Base-by-base conservation (phyloP, 2,329 filamentous ascomycete species). In the Stagonosporopsis vannaccii region DNA sequence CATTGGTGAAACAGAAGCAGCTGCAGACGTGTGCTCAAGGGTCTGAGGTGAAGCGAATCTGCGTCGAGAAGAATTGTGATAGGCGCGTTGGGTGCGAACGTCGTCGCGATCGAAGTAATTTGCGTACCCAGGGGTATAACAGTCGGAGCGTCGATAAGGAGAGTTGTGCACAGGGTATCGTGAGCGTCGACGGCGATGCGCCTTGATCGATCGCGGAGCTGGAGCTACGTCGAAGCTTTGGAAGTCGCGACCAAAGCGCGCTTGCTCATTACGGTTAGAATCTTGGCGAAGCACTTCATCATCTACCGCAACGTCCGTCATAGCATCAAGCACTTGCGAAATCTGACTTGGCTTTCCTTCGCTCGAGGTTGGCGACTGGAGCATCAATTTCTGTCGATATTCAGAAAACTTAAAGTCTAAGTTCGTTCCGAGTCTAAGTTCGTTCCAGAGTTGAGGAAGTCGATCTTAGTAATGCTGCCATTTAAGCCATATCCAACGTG, bases 1-100 rank as follows among this genome's bases (percentile, higher is more conserved):
- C 70, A 73, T 74, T 40, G 45, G 51, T 53, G 62, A 35, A 19
- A 63, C 59, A 26, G 61, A 56, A 11, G 20, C 19, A 45, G 55
- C 47, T 44, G 62, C 53, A n/a, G 48, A 48, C 37, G 43, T 62
- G 33, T 64, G 42, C 39, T 58, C 57, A 39, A 56, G 32, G 7
- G 50, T 51, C 51, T 56, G 60, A 23, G 41, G 58, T 33, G 43
- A 59, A 51, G 53, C 15, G 51, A 56, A 43, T 30, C 36, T 49
- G 45, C 36, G 55, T 46, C 36, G 50, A 46, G 33, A 39, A 42
- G 49, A 39, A 46, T 42, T 60, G 49, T 19, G 50, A 30, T 49
- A 26, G 35, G 50, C 32, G 57, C 47, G 40, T 59, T 58, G 61
- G 47, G 26, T 35, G 42, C 28, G 35, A n/a, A 35, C 15, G 23